Percentiles rank a stretch among this genome's conserved stretches.
phyloP scores from a whole-genome alignment of 129 eudicot genomes.

The Chrysanthemum makinoi region DNA sequence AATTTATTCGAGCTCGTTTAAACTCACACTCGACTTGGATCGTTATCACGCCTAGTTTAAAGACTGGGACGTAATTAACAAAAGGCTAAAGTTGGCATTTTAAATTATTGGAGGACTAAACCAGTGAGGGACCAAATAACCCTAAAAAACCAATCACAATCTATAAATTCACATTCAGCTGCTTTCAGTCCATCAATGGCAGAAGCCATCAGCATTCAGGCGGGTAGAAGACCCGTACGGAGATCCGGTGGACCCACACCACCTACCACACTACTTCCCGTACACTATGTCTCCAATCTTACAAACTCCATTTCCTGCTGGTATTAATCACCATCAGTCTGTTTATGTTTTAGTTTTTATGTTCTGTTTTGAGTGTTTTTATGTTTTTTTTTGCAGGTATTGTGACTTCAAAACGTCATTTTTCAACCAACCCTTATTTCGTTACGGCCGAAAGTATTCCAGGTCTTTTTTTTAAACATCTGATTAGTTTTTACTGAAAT shows the following conservation, averaged over 20 bases:
- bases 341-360: not conserved
- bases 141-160: too few relatives aligned
- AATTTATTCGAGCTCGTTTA: too few relatives aligned
- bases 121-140: too few relatives aligned
- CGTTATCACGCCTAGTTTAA: too few relatives aligned
- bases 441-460: slow-evolving; percentile 59
- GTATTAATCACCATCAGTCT: slow-evolving; percentile 26
- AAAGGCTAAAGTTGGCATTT: too few relatives aligned
- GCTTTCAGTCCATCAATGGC: too few relatives aligned
- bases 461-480: slow-evolving; percentile 34
- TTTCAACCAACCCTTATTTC: slow-evolving; percentile 66
- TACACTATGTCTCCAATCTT: slow-evolving; percentile 41
- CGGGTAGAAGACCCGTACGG: slow-evolving; percentile 12
- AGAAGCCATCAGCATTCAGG: too few relatives aligned
- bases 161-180: too few relatives aligned
- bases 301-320: slow-evolving; percentile 77
- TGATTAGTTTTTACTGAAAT: not conserved
- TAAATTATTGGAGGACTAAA: too few relatives aligned
- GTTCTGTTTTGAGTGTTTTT: not conserved
- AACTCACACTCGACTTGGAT: too few relatives aligned
- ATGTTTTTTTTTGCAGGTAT: slow-evolving; percentile 47
- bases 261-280: slow-evolving; percentile 48
- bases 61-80: too few relatives aligned
- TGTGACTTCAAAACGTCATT: slow-evolving; percentile 68
- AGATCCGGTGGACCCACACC: not conserved